Evolutionary conservation across 2,329 filamentous ascomycete species (phyloP).

Genomic region (Chalaropsis ovoidea): DNA sequence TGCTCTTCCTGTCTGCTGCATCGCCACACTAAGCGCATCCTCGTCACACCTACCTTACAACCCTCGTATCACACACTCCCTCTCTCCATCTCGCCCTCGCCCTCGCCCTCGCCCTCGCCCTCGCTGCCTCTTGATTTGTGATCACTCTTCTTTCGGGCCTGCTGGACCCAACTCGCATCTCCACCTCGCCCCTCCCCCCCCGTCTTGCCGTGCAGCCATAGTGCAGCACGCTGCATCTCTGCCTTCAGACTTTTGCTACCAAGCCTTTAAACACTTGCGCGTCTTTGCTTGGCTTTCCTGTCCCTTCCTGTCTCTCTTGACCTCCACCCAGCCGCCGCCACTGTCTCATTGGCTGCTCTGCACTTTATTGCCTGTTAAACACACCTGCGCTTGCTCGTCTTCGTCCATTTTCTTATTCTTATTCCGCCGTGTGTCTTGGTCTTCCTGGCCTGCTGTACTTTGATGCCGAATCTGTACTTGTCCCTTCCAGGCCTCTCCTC

Average conservation of each 20-base stretch:
- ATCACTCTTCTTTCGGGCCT: background rate
- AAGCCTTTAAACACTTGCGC: slow-evolving; percentile 13
- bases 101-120: background rate
- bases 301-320: slow-evolving; percentile 7
- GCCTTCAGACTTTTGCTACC: slow-evolving; percentile 4
- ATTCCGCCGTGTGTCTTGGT: background rate
- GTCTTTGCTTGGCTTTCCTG: slow-evolving; percentile 19
- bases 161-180: background rate
- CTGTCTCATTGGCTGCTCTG: background rate
- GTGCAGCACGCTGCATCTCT: slow-evolving; percentile 4
- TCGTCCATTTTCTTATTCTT: background rate
- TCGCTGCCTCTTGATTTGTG: background rate
- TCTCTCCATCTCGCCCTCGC: background rate
- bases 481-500: background rate
- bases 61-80: background rate
- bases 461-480: too few relatives aligned
- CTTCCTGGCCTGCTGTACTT: background rate
- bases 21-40: slow-evolving; percentile 8
- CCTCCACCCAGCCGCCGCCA: background rate
- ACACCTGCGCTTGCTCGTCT: background rate
- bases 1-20: background rate
- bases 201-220: background rate
- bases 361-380: background rate
- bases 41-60: background rate
- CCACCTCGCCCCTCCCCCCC: background rate